A percentile compares a stretch with the other conserved stretches of the same genome.
Evolutionary conservation across 176 grass and related monocot species (phyloP).

Genomic region (Aegilops sharonensis): DNA sequence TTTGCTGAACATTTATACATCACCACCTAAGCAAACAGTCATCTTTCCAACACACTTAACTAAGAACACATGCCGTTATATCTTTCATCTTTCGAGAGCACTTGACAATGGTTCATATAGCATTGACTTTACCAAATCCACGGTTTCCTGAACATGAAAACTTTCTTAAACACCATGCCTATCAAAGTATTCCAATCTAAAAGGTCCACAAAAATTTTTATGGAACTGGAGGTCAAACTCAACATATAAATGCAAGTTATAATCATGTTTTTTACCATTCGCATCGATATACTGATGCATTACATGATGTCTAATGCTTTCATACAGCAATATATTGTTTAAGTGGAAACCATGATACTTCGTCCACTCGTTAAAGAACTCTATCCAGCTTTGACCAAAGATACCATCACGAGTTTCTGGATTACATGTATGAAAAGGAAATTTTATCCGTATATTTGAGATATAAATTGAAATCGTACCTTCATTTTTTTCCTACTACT

Average conservation of each 20-base stretch:
- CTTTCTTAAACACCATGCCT: background rate
- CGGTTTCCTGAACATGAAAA: background rate
- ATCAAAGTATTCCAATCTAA: background rate
- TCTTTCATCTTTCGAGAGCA: background rate
- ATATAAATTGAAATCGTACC: background rate
- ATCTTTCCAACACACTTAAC: background rate
- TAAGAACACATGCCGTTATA: background rate
- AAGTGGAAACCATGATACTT: background rate
- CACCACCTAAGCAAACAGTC: background rate
- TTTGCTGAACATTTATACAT: background rate
- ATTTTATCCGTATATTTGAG: background rate
- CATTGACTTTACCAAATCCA: background rate
- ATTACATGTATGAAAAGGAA: background rate
- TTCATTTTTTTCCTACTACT: background rate
- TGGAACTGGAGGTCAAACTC: background rate
- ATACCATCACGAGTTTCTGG: background rate
- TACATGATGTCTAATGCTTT: background rate
- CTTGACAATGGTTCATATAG: background rate
- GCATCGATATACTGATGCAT: background rate
- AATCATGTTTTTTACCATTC: background rate
- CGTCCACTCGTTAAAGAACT: background rate
- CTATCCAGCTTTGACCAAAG: background rate
- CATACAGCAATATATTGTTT: too few relatives aligned
- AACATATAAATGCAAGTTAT: background rate
- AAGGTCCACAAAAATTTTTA: background rate